A percentile compares a stretch with the other conserved stretches of the same genome.
These are phyloP conservation scores for Coemansia sp. DNA, from an alignment of 192 early-diverging fungal genomes.

Conservation along the genomic window DNA sequence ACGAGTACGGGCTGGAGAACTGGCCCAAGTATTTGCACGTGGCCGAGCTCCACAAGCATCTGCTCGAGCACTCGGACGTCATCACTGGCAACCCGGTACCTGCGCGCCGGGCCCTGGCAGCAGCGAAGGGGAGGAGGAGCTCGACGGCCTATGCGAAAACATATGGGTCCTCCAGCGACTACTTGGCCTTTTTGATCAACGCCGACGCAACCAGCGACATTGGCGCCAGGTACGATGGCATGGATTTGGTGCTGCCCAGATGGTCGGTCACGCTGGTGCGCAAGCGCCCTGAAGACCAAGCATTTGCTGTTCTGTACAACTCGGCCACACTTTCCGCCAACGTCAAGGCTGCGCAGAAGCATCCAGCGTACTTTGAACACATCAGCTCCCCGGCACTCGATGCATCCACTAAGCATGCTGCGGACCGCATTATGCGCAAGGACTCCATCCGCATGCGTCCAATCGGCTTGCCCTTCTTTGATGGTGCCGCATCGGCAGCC, in stretches of 20 bases:
- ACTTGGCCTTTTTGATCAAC: slow-evolving; percentile 44
- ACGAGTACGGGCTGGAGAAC: slow-evolving; percentile 56
- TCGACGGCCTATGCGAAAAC: slow-evolving; percentile 12
- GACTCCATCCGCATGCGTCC: slow-evolving; percentile 21
- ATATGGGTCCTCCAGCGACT: slow-evolving; percentile 24
- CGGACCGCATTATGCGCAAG: neutral
- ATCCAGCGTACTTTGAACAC: slow-evolving; percentile 20
- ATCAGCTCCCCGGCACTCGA: neutral
- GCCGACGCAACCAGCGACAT: slow-evolving; percentile 8
- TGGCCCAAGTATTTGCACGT: slow-evolving; percentile 57
- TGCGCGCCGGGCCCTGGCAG: too few species aligned
- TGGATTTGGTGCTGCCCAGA: slow-evolving; percentile 13
- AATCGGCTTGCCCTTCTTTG: slow-evolving; percentile 6
- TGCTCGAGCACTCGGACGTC: slow-evolving; percentile 22
- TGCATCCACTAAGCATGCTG: too few species aligned
- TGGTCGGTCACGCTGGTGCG: slow-evolving; percentile 48
- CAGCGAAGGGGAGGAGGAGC: too few species aligned
- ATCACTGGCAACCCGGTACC: slow-evolving; percentile 21
- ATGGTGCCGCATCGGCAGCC: too few species aligned
- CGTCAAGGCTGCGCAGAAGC: slow-evolving; percentile 14
- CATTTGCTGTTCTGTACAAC: slow-evolving; percentile 27
- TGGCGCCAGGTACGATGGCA: slow-evolving; percentile 20
- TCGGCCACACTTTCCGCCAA: slow-evolving; percentile 16
- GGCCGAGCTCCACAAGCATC: slow-evolving; percentile 24
- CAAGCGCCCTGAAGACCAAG: neutral